Evolutionary conservation across 1,139 yeast species (phyloP).

Genomic region (Suhomyces taliae): DNA sequence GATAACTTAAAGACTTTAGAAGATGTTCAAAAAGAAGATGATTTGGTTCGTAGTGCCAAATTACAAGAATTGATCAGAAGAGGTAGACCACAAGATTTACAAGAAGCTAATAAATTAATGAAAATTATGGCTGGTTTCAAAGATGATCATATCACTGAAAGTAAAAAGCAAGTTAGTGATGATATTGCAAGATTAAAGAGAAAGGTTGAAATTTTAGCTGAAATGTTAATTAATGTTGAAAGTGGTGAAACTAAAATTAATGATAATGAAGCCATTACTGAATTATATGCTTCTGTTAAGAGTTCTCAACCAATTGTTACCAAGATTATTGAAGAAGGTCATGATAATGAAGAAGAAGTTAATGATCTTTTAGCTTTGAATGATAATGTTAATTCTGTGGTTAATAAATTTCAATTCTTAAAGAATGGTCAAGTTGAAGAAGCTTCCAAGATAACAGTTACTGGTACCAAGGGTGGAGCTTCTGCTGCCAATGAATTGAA

Average conservation of each 20-base stretch:
- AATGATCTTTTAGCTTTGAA: slow-evolving; percentile 66
- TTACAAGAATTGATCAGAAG: slow-evolving; percentile 92
- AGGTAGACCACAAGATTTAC: slow-evolving; percentile 93
- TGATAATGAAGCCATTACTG: slow-evolving; percentile 71
- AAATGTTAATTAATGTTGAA: slow-evolving; percentile 70
- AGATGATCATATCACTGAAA: slow-evolving; percentile 69
- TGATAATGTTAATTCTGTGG: slow-evolving; percentile 71
- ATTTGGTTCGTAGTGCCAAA: slow-evolving; percentile 90
- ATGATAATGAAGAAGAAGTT: slow-evolving; percentile 64
- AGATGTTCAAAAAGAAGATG: slow-evolving; percentile 90
- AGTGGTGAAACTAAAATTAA: slow-evolving; percentile 48
- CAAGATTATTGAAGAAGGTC: slow-evolving; percentile 77
- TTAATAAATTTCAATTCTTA: slow-evolving; percentile 66
- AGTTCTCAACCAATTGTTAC: slow-evolving; percentile 86
- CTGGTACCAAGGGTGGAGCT: slow-evolving; percentile 18
- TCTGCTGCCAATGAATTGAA: slow-evolving; percentile 48
- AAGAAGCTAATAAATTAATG: slow-evolving; percentile 96
- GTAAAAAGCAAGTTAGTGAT: slow-evolving; percentile 75
- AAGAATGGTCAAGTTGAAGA: slow-evolving; percentile 62
- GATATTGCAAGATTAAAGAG: slow-evolving; percentile 84
- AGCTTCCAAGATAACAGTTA: slow-evolving; percentile 57
- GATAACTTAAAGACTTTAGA: slow-evolving; percentile 86
- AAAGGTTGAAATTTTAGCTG: slow-evolving; percentile 86
- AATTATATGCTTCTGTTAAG: slow-evolving; percentile 76
- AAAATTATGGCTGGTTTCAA: slow-evolving; percentile 97